Evolutionary conservation across 768 basidiomycete genomes (phyloP), one percentile per base, ranked within the genome.

Genomic region (Amanita jacksonii): DNA sequence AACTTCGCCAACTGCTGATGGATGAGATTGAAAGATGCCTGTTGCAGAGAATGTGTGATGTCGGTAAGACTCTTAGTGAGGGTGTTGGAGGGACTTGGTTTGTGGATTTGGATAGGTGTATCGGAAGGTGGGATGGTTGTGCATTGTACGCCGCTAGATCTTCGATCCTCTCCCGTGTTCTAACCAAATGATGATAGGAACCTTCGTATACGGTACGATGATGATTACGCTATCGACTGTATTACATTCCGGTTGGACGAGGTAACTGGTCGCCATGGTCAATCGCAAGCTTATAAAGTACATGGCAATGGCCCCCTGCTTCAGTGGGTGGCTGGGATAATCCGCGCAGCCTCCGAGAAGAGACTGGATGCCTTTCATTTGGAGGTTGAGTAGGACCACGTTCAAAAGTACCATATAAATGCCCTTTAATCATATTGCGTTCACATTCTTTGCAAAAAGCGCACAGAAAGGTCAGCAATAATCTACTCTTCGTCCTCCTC

Each of bases 61-160:
- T 81, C 19, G 86, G 86, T 5, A 66, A 63, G 15, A 70, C 69
- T 39, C 57, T 76, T 6, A 73, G 71, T 41, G 66, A 69, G 27
- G 58, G 69, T 23, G 65, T 73, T 10, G 77, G 78, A 35, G 80
- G 79, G 10, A 79, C 77, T 2, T 90, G 86, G 86, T 84, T 89
- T 49, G 77, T 88, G 19, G 86, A 90, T 52, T 56, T 76, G 35
- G 72, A 81, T 43, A 75, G 77, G 45, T 79, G 79, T 34, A 74
- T 89, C 18, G 86, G 83, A 5, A 70, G 83, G 54, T 88, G 86
- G 85, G 85, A 87, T 51, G 81, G 83, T 3, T 79, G 74, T 50
- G 77, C 81, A 15, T 49, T 87, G 86, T 87, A 54, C 59, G 85
- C 73, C 15, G 32, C 13, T n/a, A 35, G 18, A 19, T 30, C 23